Base-by-base conservation (phyloP, 768 basidiomycete species). In the Tephrocybe sp. region DNA sequence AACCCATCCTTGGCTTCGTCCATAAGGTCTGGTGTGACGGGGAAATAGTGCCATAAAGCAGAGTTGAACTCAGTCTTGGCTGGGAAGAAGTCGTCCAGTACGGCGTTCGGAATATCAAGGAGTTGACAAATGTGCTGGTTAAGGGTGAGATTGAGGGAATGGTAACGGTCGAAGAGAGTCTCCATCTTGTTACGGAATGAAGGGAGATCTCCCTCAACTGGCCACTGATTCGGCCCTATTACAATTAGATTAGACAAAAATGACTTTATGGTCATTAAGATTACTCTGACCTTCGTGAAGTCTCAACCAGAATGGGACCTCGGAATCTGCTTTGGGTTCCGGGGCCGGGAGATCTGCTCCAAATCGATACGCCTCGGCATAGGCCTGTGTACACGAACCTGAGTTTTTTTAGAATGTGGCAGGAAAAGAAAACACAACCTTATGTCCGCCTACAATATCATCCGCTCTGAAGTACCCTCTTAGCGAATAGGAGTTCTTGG, bases 201-300 rank as follows among this genome's bases (percentile, higher is more conserved):
- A 3, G 65, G 65, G 24, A 68, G 51, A 39, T 65, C 63, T 4
- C 15, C 44, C 48, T 65, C 63, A 1, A 48, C 14, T 2, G 66
- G 66, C 65, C 66, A 68, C 51, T 68, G 66, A 33, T 68, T 68
- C 2, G 65, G 66, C 20, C 66, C 66, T 67, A 45, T 21, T 1
- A 36, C 34, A 11, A 17, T 18, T 18, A 36, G 21, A 11, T 50
- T 10, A 48, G 48, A 14, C 21, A 17, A 23, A 15, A 9, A 10
- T 45, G 17, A 17, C 12, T 30, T 30, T 5, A 5, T 30, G 34
- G 23, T n/a, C 0, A 20, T 1, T 28, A n/a, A 23, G 43, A 7
- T 26, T 36, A 30, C 28, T 30, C 28, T 52, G n/a, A 65, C 65
- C 66, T 58, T 68, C 61, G 39, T 68, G 66, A 15, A 68, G 49